Evolutionary conservation across 331 rosid species (phyloP), one percentile per base, ranked within the genome.

Genomic region (Rosa hybrid): DNA sequence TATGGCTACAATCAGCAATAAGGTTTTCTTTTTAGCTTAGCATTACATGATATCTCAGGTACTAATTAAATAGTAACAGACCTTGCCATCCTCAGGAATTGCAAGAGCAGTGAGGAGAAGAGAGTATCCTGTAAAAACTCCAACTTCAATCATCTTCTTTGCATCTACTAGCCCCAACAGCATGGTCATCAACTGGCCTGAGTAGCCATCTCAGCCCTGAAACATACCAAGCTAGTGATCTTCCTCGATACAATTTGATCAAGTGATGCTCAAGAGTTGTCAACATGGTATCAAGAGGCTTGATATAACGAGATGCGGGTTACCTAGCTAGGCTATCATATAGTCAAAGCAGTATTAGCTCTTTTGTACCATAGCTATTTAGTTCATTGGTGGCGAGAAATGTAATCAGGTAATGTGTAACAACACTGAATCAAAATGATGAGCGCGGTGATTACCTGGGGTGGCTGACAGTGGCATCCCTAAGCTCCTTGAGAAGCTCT

Each of bases 71-170:
- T 60, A n/a, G 12, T 20, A 11, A 16, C 50, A 48, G 67, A 88
- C 92, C 94, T 85, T 85, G 77, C 91, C 91, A 80, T 88, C 85
- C 34, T 67, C 51, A 1, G 91, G 90, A 71, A 86, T 85, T 74
- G 78, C 25, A 46, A 88, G 92, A 82, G 91, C 91, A 4, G 91
- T 88, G 68, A 83, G 86, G 62, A 88, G 91, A 71, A 87, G 92
- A 69, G 92, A 87, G 83, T 88, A 88, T 78, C 92, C 90, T 3
- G 91, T 88, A 60, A 78, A 88, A 60, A 88, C 90, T 73, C 92
- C 94, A 18, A 88, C 71, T 81, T 85, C 91, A 78, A 90, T 86
- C 0, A 91, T 86, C 76, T 77, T 90, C 65, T 84, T 88, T 6
- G 97, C 90, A 80, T 82, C 82, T 6, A 86, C 42, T 7, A 91